Conservation (phyloP, 148 eudicot genomes). For the Heliamphora exappendiculata region DNA sequence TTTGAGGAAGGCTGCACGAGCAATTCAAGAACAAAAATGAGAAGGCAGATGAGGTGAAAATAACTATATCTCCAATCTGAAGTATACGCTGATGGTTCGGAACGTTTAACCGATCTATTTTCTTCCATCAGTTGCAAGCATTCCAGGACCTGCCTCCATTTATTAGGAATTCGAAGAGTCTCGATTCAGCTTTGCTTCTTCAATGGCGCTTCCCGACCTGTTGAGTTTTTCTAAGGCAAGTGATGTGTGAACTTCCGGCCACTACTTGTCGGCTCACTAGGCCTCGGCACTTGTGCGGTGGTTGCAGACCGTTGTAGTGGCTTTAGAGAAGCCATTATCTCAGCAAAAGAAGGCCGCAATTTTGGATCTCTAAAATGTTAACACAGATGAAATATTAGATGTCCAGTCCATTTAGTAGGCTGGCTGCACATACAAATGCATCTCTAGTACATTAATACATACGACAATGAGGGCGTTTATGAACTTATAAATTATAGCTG, state of each 20-base stretch:
- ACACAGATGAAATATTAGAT: not conserved
- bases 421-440: too few relatives aligned
- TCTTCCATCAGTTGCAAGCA: constrained; percentile 14
- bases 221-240: constrained; percentile 11
- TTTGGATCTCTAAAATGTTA: constrained; percentile 58
- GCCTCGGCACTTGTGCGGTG: constrained; percentile 36
- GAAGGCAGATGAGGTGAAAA: not conserved
- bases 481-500: too few relatives aligned
- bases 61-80: constrained; percentile 7
- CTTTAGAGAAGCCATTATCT: constrained; percentile 82
- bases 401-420: not conserved
- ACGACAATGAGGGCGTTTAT: too few relatives aligned
- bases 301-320: constrained; percentile 64
- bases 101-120: constrained; percentile 12
- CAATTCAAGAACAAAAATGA: constrained; percentile 7
- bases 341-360: constrained; percentile 77
- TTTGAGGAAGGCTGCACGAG: constrained; percentile 6
- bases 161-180: constrained; percentile 10
- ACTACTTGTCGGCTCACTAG: constrained; percentile 28
- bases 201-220: constrained; percentile 9
- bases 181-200: constrained; percentile 1
- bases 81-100: constrained; percentile 10
- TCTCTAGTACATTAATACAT: too few relatives aligned
- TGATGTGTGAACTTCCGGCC: constrained; percentile 18
- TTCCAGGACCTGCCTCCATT: constrained; percentile 4